Base-by-base conservation (phyloP, 805 yeast species). In the Starmerella sirachaensis region DNA sequence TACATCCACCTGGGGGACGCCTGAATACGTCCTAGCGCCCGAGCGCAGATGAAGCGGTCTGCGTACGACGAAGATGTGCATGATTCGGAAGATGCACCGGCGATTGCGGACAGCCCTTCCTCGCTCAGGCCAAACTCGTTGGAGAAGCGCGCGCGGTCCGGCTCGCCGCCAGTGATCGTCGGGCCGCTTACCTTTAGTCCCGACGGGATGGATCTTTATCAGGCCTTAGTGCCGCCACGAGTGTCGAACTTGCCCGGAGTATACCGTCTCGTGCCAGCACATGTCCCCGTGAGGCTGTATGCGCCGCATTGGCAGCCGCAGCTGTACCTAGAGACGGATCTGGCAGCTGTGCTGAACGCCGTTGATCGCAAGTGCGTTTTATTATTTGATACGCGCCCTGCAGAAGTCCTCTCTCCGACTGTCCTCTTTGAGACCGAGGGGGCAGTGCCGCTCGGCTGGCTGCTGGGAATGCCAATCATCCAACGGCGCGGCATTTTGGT, bases 231-330 rank as follows among this genome's bases (percentile, higher is more conserved):
- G 4, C 27, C 46, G 5, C 50, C 48, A 3, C 24, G 37, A 16
- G 33, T 37, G 16, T 45, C 47, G 9, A 16, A 13, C 18, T 19
- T 43, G 35, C 53, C 54, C 7, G 54, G 54, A n/a, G 45, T 50
- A 8, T 41, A 44, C 29, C 38, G 52, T 8, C 33, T 50, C 21
- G 29, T 40, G 16, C 41, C 49, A 8, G 40, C 38, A 12, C 16
- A 30, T n/a, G 26, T 36, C 6, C 35, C 37, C 7, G 38, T 49
- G 16, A 39, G 46, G 20, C 38, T 47, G 22, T 45, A 44, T 43
- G 10, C 37, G 10, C 40, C 44, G 30, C 35, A 39, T 10, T n/a
- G 38, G 27, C 32, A 37, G 21, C n/a, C 5, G 31, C 6, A 20
- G 10, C 29, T 13, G 30, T 34, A 19, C 16, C 21, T 47, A n/a